Base-by-base conservation (phyloP, 2,329 filamentous ascomycete genomes). In the Ustulina deusta region DNA sequence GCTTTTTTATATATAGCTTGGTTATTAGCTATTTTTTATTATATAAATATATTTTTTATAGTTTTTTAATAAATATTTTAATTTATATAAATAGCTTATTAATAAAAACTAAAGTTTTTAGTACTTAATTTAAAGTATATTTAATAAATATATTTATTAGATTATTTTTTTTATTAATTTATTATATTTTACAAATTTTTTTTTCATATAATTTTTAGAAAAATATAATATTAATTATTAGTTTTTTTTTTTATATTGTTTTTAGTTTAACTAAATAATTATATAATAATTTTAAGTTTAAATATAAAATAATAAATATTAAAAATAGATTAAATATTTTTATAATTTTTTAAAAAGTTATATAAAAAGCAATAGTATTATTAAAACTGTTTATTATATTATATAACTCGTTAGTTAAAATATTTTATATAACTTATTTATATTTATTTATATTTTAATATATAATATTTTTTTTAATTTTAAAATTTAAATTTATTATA, bases 201-300 rank as follows among this genome's bases (percentile, higher is more conserved):
- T 44, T 17, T 44, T 44, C 11, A 36, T 36, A 36, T 36, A 6
- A 44, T 44, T 44, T n/a, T 20, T 44, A 44, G 40, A 3, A 6
- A 6, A 17, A 44, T 44, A n/a, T n/a, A n/a, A n/a, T n/a, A n/a
- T n/a, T n/a, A n/a, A n/a, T n/a, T n/a, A n/a, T n/a, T n/a, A n/a
- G n/a, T n/a, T n/a, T n/a, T n/a, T n/a, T n/a, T n/a, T n/a, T n/a
- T n/a, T n/a, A n/a, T n/a, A n/a, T n/a, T n/a, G n/a, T n/a, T n/a
- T n/a, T n/a, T n/a, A n/a, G n/a, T n/a, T 34, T 34, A 34, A 34
- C n/a, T 48, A 48, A 48, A 25, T 48, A 22, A 3, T 48, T 48
- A 22, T 22, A 48, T 48, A 48, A 48, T 5, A 3, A 48, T 48
- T 48, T 48, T 48, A 48, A 48, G 44, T 22, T 48, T 48, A 9